Evolutionary conservation across 257 asterid genomes (phyloP).

Genomic region (Vinca minor): DNA sequence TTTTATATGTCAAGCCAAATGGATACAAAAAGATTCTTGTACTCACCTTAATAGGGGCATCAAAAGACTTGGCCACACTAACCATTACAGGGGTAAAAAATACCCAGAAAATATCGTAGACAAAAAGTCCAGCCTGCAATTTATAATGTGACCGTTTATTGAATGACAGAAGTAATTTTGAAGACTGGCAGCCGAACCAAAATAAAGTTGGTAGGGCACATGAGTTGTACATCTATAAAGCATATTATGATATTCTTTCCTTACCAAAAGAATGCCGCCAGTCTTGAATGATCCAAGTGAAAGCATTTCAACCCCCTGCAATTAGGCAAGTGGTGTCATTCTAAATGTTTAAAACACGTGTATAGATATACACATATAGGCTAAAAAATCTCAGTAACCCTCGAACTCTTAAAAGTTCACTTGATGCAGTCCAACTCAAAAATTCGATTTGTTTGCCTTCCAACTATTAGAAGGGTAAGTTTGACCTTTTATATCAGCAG

Average conservation of each 20-base stretch:
- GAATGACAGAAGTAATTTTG: background rate
- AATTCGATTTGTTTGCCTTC: no score
- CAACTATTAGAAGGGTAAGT: no score
- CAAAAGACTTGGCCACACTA: conserved; percentile 92
- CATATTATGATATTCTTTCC: conserved; percentile 1
- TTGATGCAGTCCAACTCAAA: no score
- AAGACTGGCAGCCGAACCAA: background rate
- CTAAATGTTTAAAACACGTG: no score
- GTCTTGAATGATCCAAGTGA: conserved; percentile 98
- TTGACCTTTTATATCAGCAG: no score
- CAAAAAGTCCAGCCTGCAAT: conserved; percentile 85
- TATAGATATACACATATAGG: no score
- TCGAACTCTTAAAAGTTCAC: no score
- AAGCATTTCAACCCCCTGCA: conserved; percentile 93
- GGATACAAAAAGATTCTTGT: background rate
- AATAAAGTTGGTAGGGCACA: background rate
- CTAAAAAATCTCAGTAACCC: no score
- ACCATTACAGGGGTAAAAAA: conserved; percentile 98
- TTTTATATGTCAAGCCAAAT: background rate
- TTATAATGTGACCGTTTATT: conserved; percentile 1
- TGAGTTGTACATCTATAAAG: background rate
- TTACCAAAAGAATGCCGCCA: conserved; percentile 93
- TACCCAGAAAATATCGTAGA: conserved; percentile 94
- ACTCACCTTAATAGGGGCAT: conserved; percentile 91
- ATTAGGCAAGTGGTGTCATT: no score